Conservation (phyloP, 306 rosid genomes). For the Potentilla sterilis region DNA sequence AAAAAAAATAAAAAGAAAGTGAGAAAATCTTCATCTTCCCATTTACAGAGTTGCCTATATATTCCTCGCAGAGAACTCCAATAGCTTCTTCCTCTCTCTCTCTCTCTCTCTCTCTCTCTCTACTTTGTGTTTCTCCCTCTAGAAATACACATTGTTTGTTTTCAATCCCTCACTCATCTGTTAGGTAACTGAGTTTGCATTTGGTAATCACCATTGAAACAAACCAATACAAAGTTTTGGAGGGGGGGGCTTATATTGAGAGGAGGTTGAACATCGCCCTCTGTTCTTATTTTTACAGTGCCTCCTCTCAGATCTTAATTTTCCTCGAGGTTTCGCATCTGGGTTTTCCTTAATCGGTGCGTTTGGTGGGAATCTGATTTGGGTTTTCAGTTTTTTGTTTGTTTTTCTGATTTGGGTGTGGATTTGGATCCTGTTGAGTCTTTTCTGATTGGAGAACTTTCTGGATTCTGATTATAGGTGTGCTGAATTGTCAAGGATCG, state of each 20-base stretch:
- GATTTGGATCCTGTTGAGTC: slow-evolving; percentile 35
- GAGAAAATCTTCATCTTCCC: slow-evolving; percentile 40
- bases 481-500: slow-evolving; percentile 40
- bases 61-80: slow-evolving; percentile 47
- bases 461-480: slow-evolving; percentile 19
- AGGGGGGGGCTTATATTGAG: slow-evolving; percentile 50
- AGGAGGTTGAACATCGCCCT: slow-evolving; percentile 82
- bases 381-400: not conserved
- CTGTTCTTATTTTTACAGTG: slow-evolving; percentile 62
- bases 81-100: slow-evolving; percentile 43
- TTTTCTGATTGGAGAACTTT: slow-evolving; percentile 17
- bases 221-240: slow-evolving; percentile 33
- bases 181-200: slow-evolving; percentile 73
- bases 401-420: slow-evolving; percentile 14
- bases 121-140: slow-evolving; percentile 39
- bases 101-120: slow-evolving; percentile 39
- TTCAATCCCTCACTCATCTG: slow-evolving; percentile 39
- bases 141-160: slow-evolving; percentile 27
- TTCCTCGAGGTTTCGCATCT: slow-evolving; percentile 50
- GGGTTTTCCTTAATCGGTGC: slow-evolving; percentile 72
- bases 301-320: slow-evolving; percentile 87
- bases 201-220: slow-evolving; percentile 62
- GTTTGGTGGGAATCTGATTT: slow-evolving; percentile 26
- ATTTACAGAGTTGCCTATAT: slow-evolving; percentile 51
- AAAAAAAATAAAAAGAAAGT: slow-evolving; percentile 14